These are phyloP conservation scores for Wickerhamomyces chambardii DNA, from an alignment of 805 yeast genomes.

Conservation along the genomic window DNA sequence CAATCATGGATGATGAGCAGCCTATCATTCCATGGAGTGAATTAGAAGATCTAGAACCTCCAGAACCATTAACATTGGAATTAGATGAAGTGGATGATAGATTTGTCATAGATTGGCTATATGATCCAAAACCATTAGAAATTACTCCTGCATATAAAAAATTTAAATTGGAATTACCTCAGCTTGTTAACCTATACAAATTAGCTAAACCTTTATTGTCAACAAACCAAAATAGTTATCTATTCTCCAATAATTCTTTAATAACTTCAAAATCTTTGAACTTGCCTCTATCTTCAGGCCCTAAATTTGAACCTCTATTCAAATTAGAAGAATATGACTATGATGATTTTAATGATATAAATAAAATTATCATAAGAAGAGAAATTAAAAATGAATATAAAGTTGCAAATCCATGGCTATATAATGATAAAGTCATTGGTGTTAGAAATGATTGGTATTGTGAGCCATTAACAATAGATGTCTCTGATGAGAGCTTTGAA, in stretches of 20 bases:
- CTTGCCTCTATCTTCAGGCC: slow-evolving; percentile 89
- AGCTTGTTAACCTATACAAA: slow-evolving; percentile 57
- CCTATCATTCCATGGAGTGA: slow-evolving; percentile 85
- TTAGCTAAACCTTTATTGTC: slow-evolving; percentile 65
- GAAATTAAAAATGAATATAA: slow-evolving; percentile 76
- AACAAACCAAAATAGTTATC: slow-evolving; percentile 43
- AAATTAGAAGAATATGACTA: slow-evolving; percentile 64
- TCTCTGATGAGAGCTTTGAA: slow-evolving; percentile 24
- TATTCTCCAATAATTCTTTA: slow-evolving; percentile 74
- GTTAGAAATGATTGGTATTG: slow-evolving; percentile 58
- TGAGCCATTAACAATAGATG: slow-evolving; percentile 45
- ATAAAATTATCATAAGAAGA: slow-evolving; percentile 72
- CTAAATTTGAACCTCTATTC: slow-evolving; percentile 83
- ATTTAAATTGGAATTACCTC: slow-evolving; percentile 58
- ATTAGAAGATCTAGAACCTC: slow-evolving; percentile 60
- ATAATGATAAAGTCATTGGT: slow-evolving; percentile 66
- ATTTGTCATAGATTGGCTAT: slow-evolving; percentile 65
- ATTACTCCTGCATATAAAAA: slow-evolving; percentile 41
- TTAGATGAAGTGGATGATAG: slow-evolving; percentile 57
- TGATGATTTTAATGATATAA: slow-evolving; percentile 86
- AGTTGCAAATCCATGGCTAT: slow-evolving; percentile 80
- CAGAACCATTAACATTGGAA: slow-evolving; percentile 61
- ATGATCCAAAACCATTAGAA: slow-evolving; percentile 69
- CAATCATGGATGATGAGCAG: slow-evolving; percentile 97
- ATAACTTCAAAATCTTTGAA: slow-evolving; percentile 89